phyloP scores from a whole-genome alignment of 495 filamentous ascomycete genomes.

The Podospora australis region DNA sequence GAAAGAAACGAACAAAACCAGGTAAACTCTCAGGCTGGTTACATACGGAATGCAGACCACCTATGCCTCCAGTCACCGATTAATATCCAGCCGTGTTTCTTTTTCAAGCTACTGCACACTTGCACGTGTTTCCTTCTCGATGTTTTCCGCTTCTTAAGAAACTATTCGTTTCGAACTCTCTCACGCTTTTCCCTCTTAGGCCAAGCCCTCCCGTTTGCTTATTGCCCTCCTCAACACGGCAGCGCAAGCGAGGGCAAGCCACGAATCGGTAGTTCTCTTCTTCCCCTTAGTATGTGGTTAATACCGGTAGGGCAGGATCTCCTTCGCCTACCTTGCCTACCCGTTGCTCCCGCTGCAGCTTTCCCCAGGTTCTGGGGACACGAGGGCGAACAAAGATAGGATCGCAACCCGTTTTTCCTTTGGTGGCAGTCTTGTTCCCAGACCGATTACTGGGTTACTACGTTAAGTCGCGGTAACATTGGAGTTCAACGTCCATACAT shows the following conservation, averaged over 20 bases:
- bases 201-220: not conserved
- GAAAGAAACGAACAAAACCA: too few relatives aligned
- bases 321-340: not conserved
- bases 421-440: too few relatives aligned
- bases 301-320: slow-evolving; percentile 5
- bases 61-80: too few relatives aligned
- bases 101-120: not conserved
- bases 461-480: too few relatives aligned
- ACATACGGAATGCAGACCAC: too few relatives aligned
- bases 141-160: too few relatives aligned
- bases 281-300: not conserved
- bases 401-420: not conserved
- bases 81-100: slow-evolving; percentile 19
- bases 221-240: not conserved
- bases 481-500: too few relatives aligned
- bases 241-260: not conserved
- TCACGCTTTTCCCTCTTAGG: not conserved
- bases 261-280: slow-evolving; percentile 1
- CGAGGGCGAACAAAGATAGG: not conserved
- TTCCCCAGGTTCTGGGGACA: not conserved
- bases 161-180: too few relatives aligned
- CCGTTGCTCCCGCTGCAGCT: too few relatives aligned
- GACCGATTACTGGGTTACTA: too few relatives aligned
- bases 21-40: too few relatives aligned
- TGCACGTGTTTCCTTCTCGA: too few relatives aligned